Evolutionary conservation across 768 basidiomycete species (phyloP).

Genomic region (Leucosporidium creatinivorum): DNA sequence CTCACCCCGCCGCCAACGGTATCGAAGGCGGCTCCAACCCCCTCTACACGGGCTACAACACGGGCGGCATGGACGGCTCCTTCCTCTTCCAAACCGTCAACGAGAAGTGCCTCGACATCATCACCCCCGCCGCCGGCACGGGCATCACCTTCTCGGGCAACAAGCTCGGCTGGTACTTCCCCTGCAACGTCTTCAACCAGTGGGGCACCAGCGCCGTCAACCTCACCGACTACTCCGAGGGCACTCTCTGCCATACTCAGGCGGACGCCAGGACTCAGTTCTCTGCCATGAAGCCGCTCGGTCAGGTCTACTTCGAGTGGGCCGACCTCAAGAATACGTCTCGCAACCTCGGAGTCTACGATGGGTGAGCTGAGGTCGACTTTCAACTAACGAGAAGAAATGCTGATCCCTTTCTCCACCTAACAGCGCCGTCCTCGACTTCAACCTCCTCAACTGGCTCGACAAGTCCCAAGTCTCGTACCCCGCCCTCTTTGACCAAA

Average conservation of each 20-base stretch:
- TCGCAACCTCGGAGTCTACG: constrained; percentile 86
- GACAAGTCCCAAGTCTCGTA: constrained; percentile 70
- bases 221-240: constrained; percentile 57
- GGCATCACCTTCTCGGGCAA: constrained; percentile 58
- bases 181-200: constrained; percentile 85
- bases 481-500: constrained; percentile 69
- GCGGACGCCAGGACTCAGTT: constrained; percentile 53
- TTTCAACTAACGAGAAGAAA: not conserved
- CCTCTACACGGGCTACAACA: constrained; percentile 67
- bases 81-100: constrained; percentile 94
- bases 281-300: constrained; percentile 48
- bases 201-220: constrained; percentile 58
- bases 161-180: constrained; percentile 87
- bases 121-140: constrained; percentile 63
- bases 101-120: constrained; percentile 67
- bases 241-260: constrained; percentile 66
- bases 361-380: constrained; percentile 56
- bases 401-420: not conserved
- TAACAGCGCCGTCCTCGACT: constrained; percentile 74
- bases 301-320: constrained; percentile 94
- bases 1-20: constrained; percentile 63
- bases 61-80: constrained; percentile 80
- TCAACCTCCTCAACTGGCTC: constrained; percentile 77
- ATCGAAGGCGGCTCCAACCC: constrained; percentile 83
- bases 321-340: constrained; percentile 60